phyloP scores from a whole-genome alignment of 768 basidiomycete genomes.

The Obba rivulosa region DNA sequence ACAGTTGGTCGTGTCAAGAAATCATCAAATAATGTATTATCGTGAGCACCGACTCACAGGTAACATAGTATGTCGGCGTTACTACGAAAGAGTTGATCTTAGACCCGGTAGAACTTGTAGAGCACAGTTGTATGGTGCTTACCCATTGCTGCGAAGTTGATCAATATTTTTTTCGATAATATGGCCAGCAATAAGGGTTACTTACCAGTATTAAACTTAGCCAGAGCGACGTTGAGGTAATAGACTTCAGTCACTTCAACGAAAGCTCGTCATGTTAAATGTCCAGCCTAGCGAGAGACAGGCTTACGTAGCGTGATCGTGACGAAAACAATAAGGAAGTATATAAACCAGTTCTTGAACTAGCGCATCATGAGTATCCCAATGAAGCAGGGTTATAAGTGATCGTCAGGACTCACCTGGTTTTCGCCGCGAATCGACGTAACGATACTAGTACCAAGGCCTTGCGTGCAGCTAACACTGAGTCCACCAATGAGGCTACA shows the following conservation, averaged over 20 bases:
- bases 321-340: conserved; percentile 78
- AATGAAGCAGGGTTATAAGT: not conserved
- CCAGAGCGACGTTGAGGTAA: conserved; percentile 90
- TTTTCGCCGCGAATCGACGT: conserved; percentile 65
- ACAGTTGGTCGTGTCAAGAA: conserved; percentile 5
- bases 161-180: too few relatives aligned
- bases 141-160: conserved; percentile 51
- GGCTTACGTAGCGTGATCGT: conserved; percentile 64
- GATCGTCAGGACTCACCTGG: conserved; percentile 42
- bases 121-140: conserved; percentile 15
- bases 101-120: conserved; percentile 5
- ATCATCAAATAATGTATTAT: not conserved
- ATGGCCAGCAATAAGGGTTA: too few relatives aligned
- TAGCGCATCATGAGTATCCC: conserved; percentile 23
- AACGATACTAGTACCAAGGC: conserved; percentile 84
- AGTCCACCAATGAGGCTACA: conserved; percentile 94
- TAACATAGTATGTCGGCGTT: conserved; percentile 78
- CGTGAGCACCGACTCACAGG: conserved; percentile 41
- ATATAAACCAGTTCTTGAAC: conserved; percentile 89
- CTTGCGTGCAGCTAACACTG: conserved; percentile 86
- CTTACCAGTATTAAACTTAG: conserved; percentile 82
- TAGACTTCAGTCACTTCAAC: conserved; percentile 75
- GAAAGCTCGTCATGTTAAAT: too few relatives aligned
- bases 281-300: too few relatives aligned
- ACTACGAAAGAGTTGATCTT: conserved; percentile 36